A percentile compares a stretch with the other conserved stretches of the same genome.
phyloP scores from a whole-genome alignment of 2,329 filamentous ascomycete species.

The Fusarium sp. region DNA sequence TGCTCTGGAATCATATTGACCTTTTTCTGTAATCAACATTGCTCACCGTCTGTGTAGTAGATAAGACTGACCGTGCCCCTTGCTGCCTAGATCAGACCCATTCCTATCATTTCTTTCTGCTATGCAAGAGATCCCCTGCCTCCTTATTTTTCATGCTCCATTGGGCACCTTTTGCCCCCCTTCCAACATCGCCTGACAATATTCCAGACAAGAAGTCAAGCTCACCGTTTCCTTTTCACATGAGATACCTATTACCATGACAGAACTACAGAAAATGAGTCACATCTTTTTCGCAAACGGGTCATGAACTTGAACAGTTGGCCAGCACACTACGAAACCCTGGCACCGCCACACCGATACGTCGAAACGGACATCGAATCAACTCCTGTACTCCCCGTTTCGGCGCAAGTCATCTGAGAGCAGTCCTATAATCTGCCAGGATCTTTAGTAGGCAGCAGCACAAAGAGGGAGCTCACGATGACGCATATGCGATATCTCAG shows the following conservation, averaged over 20 bases:
- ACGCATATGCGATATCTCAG: slow-evolving; percentile 3
- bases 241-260: neutral
- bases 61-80: slow-evolving; percentile 1
- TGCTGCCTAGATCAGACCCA: slow-evolving; percentile 7
- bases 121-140: slow-evolving; percentile 1
- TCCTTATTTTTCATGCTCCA: slow-evolving; percentile 6
- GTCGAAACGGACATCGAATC: slow-evolving; percentile 15
- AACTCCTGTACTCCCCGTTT: neutral
- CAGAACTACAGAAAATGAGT: slow-evolving; percentile 15
- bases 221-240: neutral
- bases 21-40: neutral
- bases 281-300: slow-evolving; percentile 10
- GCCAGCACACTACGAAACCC: neutral
- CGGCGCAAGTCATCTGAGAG: slow-evolving; percentile 5
- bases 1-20: slow-evolving; percentile 11
- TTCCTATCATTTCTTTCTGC: slow-evolving; percentile 1
- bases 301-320: slow-evolving; percentile 6
- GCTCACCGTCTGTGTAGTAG: neutral
- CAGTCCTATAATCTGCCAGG: neutral
- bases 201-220: neutral
- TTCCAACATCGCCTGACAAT: slow-evolving; percentile 1
- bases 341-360: slow-evolving; percentile 35
- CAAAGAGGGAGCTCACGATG: slow-evolving; percentile 12
- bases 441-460: slow-evolving; percentile 38
- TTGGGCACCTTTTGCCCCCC: slow-evolving; percentile 23